Conservation (phyloP, 139 green algal species). For the Chlorella vulgaris region DNA sequence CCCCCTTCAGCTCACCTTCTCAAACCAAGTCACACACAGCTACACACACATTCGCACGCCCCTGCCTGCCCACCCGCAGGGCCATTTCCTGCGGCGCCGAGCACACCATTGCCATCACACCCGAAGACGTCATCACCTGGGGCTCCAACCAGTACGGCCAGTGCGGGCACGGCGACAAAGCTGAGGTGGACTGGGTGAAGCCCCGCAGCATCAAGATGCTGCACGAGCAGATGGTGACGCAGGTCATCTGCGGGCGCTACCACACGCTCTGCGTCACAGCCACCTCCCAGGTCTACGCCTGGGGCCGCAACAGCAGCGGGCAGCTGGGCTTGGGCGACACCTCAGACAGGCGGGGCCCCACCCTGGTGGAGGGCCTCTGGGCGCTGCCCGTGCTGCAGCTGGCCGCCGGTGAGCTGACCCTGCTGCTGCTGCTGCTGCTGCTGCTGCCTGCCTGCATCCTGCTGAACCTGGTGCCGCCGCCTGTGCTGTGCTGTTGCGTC, state of each 20-base stretch:
- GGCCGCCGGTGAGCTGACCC: constrained; percentile 65
- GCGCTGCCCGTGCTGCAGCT: constrained; percentile 78
- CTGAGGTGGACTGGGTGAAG: constrained; percentile 61
- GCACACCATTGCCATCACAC: constrained; percentile 81
- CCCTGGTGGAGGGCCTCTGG: constrained; percentile 78
- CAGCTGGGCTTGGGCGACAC: constrained; percentile 84
- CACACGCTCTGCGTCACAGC: constrained; percentile 88
- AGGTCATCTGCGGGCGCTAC: constrained; percentile 74
- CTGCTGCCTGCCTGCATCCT: background rate
- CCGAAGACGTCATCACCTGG: constrained; percentile 82
- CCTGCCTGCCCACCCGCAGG: background rate
- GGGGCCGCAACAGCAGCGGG: constrained; percentile 74
- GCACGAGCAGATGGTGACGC: constrained; percentile 64
- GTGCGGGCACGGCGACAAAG: constrained; percentile 74
- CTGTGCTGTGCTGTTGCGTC: no score
- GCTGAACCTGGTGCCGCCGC: no score
- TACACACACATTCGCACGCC: background rate
- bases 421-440: no score
- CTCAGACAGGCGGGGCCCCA: constrained; percentile 55
- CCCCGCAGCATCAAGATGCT: constrained; percentile 62
- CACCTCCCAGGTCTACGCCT: constrained; percentile 83
- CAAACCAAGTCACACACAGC: no score
- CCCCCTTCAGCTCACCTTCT: no score
- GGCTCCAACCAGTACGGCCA: constrained; percentile 83
- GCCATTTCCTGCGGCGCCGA: constrained; percentile 56